Evolutionary conservation across 805 yeast genomes (phyloP), one percentile per base, ranked within the genome.

Genomic region (Sugiyamaella boreocaroliniensis): DNA sequence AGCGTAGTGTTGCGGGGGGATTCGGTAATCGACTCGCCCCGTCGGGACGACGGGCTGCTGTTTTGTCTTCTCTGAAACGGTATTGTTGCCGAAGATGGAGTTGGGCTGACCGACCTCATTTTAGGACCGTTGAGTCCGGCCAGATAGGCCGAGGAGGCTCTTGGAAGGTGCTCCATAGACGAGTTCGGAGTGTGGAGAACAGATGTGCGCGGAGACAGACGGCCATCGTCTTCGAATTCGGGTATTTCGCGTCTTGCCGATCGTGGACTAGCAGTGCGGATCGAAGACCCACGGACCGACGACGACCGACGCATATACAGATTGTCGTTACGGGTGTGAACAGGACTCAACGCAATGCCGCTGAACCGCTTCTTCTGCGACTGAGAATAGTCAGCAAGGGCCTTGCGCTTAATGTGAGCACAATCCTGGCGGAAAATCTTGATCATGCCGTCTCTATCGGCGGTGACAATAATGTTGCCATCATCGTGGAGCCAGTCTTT

Each of bases 401-500:
- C 37, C 52, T 55, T 57, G 14, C 70, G 60, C 29, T 52, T 51
- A 11, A 73, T 52, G 49, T 78, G 73, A 0, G 93, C 85, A 50
- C 84, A 75, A 65, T 89, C 97, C 53, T 87, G 84, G 62, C 97
- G 74, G 65, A 86, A 86, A 0, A 89, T 85, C 45, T 93, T 69
- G 29, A 89, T 85, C 1, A 76, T 59, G 0, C 97, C 97, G 19
- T 72, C 68, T 52, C 78, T 79, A 67, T 89, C 97, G 0, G 92
- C 81, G 0, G 93, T 83, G 1, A 89, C 82, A 14, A 89, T 78
- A 44, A 89, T 82, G 34, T 63, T 63, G 2, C 71, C 71, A 29
- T 64, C 55, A 10, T 50, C 50, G 40, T 65, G 67, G 9, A 34
- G 43, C 9, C 53, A 34, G 47, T 52, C 52, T 29, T 45, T 41